These are phyloP conservation scores for Litchi chinensis DNA, from an alignment of 345 rosid genomes.

Conservation along the genomic window DNA sequence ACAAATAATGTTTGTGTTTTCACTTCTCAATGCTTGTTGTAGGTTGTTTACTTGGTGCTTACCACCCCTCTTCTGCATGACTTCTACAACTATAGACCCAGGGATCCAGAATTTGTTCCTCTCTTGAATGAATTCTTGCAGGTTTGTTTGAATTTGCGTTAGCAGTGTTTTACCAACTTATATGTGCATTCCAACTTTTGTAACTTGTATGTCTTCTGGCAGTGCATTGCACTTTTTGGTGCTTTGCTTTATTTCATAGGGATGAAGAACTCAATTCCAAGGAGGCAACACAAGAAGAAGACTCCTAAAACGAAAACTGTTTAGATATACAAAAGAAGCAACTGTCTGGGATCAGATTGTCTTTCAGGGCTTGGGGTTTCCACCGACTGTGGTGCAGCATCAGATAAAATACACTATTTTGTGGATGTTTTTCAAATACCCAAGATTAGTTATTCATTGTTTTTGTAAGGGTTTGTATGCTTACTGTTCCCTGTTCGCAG, in stretches of 20 bases:
- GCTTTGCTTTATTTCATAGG: constrained; percentile 86
- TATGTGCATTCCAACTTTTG: background rate
- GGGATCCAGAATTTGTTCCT: constrained; percentile 41
- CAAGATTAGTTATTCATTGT: background rate
- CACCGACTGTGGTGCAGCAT: background rate
- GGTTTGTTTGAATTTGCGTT: constrained; percentile 38
- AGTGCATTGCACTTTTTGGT: constrained; percentile 84
- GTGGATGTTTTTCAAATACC: background rate
- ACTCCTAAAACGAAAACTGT: constrained; percentile 51
- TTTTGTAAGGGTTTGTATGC: background rate
- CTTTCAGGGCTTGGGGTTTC: constrained; percentile 14
- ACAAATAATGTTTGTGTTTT: no score
- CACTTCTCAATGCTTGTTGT: constrained; percentile 2
- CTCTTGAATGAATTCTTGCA: constrained; percentile 68
- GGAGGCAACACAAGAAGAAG: constrained; percentile 67
- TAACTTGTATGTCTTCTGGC: constrained; percentile 25
- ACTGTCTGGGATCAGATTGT: background rate
- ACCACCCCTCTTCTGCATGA: constrained; percentile 70
- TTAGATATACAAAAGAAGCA: constrained; percentile 30
- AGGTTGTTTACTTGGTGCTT: constrained; percentile 67
- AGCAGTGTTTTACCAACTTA: background rate
- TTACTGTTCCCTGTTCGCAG: no score
- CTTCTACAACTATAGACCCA: constrained; percentile 74
- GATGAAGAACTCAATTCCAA: constrained; percentile 79
- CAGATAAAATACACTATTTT: constrained; percentile 11